Conservation (phyloP, 495 filamentous ascomycete genomes). For the Barbatosphaeria neglecta region DNA sequence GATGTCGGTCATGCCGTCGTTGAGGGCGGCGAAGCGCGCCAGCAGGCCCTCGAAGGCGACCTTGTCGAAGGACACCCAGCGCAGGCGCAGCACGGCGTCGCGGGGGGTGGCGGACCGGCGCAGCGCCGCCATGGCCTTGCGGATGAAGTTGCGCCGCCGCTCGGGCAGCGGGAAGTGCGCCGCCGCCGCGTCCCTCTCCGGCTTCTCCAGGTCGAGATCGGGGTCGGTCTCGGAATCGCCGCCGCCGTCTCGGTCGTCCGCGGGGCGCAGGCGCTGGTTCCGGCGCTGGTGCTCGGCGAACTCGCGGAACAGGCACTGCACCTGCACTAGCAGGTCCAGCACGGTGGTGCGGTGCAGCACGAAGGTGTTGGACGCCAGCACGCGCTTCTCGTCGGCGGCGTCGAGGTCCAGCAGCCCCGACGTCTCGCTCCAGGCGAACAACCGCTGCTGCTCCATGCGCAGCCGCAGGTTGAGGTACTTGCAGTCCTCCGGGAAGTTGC, state of each 20-base stretch:
- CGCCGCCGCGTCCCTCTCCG: constrained; percentile 24
- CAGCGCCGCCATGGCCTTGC: constrained; percentile 26
- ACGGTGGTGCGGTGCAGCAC: constrained; percentile 30
- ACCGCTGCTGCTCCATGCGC: constrained; percentile 33
- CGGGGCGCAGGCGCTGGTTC: constrained; percentile 17
- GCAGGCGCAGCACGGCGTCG: constrained; percentile 17
- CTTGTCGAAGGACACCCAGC: constrained; percentile 34
- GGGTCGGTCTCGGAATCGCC: constrained; percentile 6
- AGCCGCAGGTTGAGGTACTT: constrained; percentile 30
- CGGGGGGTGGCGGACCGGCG: constrained; percentile 15
- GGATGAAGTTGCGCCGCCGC: constrained; percentile 24
- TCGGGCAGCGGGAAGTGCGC: constrained; percentile 23
- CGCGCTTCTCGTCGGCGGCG: constrained; percentile 14
- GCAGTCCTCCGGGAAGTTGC: constrained; percentile 28
- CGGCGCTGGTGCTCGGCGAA: constrained; percentile 28
- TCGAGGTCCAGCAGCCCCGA: constrained; percentile 29
- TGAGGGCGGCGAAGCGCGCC: constrained; percentile 24
- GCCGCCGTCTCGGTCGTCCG: not conserved
- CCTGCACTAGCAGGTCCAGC: constrained; percentile 30
- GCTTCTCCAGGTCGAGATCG: constrained; percentile 16
- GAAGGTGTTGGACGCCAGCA: constrained; percentile 31
- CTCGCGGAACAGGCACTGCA: constrained; percentile 31
- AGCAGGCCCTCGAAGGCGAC: constrained; percentile 28
- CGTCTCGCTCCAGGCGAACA: constrained; percentile 37
- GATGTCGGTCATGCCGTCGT: constrained; percentile 35